A percentile compares a stretch with the other conserved stretches of the same genome.
Conservation (phyloP, 495 filamentous ascomycete species). For the Choiromyces venosus region DNA sequence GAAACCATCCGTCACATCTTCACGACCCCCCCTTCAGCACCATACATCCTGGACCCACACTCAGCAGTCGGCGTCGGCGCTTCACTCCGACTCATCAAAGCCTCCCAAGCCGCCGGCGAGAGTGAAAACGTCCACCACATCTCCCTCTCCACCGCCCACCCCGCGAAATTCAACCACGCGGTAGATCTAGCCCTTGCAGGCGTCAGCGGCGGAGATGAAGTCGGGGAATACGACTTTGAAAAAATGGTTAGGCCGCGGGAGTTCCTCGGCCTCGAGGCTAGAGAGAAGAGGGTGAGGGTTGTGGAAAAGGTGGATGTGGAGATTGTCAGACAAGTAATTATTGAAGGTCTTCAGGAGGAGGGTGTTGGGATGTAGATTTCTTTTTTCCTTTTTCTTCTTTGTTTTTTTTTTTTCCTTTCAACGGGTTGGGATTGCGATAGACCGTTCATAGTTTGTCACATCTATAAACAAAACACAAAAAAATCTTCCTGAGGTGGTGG, state of each 20-base stretch:
- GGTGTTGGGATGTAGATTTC: background rate
- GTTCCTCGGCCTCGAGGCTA: slow-evolving; percentile 65
- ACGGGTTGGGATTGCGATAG: background rate
- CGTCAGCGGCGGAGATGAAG: slow-evolving; percentile 45
- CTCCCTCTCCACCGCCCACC: slow-evolving; percentile 84
- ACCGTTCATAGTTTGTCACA: background rate
- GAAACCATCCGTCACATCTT: slow-evolving; percentile 66
- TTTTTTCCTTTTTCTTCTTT: background rate
- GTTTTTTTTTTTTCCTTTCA: background rate
- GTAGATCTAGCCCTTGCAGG: slow-evolving; percentile 68
- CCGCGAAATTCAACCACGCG: slow-evolving; percentile 80
- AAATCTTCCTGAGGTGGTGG: background rate
- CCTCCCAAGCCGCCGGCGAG: slow-evolving; percentile 39
- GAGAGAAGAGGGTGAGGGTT: slow-evolving; percentile 56
- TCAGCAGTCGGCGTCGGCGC: slow-evolving; percentile 78
- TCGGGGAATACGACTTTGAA: slow-evolving; percentile 58
- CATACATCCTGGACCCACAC: slow-evolving; percentile 88
- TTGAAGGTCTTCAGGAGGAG: slow-evolving; percentile 50
- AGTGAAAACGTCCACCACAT: slow-evolving; percentile 59
- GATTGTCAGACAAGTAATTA: slow-evolving; percentile 53
- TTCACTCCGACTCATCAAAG: slow-evolving; percentile 57
- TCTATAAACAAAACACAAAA: background rate
- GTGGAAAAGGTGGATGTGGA: slow-evolving; percentile 53
- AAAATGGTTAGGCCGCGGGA: slow-evolving; percentile 68
- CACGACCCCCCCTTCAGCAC: slow-evolving; percentile 43